Evolutionary conservation across 768 basidiomycete genomes (phyloP).

Genomic region (Hygrocybe punicea): DNA sequence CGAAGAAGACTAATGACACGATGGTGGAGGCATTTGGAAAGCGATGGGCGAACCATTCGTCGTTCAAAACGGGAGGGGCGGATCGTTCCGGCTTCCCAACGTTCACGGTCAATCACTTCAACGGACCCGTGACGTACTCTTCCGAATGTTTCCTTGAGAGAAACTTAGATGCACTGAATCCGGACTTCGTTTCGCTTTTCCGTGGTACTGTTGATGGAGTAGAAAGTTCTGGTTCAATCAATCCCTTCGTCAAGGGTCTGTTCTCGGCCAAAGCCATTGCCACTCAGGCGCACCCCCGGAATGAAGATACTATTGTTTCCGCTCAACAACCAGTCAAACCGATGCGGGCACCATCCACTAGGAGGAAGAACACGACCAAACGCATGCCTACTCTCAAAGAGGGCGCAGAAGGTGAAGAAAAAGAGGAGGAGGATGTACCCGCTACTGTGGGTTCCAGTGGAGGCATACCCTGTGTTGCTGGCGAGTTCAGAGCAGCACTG

Average conservation of each 20-base stretch:
- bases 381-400: slow-evolving; percentile 49
- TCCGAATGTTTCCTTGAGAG: slow-evolving; percentile 85
- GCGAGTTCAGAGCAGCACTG: slow-evolving; percentile 82
- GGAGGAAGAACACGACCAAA: slow-evolving; percentile 72
- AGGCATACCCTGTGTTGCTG: slow-evolving; percentile 69
- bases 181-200: slow-evolving; percentile 88
- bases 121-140: slow-evolving; percentile 88
- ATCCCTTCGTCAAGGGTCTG: slow-evolving; percentile 87
- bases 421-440: slow-evolving; percentile 43
- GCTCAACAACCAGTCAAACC: slow-evolving; percentile 93
- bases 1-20: slow-evolving; percentile 88
- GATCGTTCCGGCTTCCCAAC: slow-evolving; percentile 79
- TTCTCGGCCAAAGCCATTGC: slow-evolving; percentile 89
- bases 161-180: slow-evolving; percentile 85
- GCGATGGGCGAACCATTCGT: slow-evolving; percentile 90
- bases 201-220: slow-evolving; percentile 59
- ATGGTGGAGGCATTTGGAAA: slow-evolving; percentile 95
- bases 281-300: slow-evolving; percentile 85
- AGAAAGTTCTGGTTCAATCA: slow-evolving; percentile 76
- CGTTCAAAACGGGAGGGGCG: slow-evolving; percentile 77
- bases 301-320: slow-evolving; percentile 93
- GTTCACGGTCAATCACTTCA: slow-evolving; percentile 91
- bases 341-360: slow-evolving; percentile 87
- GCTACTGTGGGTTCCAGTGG: slow-evolving; percentile 18
- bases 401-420: slow-evolving; percentile 40